Conservation (phyloP, 164 flowering plant species). For the Liquidambar formosana region DNA sequence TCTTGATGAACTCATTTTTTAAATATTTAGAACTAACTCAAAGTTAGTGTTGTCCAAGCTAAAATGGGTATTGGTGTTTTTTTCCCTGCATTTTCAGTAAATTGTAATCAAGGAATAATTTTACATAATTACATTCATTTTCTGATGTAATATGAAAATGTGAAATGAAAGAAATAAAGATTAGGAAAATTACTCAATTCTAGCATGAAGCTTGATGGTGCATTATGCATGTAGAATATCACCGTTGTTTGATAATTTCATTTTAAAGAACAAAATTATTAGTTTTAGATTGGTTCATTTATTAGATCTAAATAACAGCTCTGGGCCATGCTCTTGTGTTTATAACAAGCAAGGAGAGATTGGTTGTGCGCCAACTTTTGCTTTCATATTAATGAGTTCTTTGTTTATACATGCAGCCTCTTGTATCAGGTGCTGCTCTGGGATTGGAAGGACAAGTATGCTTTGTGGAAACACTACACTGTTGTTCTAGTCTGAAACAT, state of each 20-base stretch:
- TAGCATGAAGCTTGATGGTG: not conserved
- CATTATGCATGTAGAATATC: not conserved
- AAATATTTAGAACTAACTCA: no score
- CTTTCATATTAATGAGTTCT: not conserved
- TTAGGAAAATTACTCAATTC: not conserved
- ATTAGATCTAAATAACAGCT: not conserved
- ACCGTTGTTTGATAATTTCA: no score
- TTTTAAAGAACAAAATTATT: no score
- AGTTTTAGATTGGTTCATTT: no score
- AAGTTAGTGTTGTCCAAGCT: no score
- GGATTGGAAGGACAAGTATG: slow-evolving; percentile 97
- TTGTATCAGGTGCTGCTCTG: slow-evolving; percentile 95
- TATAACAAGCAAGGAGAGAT: not conserved
- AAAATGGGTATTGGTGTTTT: no score
- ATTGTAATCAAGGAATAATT: not conserved
- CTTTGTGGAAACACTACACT: not conserved
- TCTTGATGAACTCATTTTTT: no score
- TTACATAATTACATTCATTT: not conserved
- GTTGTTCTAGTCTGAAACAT: not conserved
- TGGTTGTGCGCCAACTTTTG: not conserved
- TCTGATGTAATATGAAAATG: no score
- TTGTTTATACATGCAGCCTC: slow-evolving; percentile 65
- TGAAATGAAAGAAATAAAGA: not conserved
- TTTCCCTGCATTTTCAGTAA: no score
- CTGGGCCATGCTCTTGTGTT: not conserved